Base-by-base conservation (phyloP, 768 basidiomycete genomes). In the Boletus speciosus region DNA sequence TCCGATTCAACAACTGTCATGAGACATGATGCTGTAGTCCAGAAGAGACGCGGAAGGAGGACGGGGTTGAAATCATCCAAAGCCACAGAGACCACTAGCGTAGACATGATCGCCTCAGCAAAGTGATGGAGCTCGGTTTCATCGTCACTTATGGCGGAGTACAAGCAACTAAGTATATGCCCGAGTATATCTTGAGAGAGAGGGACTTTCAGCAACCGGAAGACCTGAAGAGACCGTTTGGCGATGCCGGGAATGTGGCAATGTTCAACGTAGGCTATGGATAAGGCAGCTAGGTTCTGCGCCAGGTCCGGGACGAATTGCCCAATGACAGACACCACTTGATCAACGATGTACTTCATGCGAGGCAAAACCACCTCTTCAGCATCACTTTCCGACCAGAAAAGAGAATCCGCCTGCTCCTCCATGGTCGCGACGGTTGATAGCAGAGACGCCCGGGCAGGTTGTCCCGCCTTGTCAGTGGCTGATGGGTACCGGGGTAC, bases 181-280 rank as follows among this genome's bases (percentile, higher is more conserved):
- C 89, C 88, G 16, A 97, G 77, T 68, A 90, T 86, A 8, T 78
- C 72, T 52, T 85, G 81, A 49, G 82, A 84, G 38, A 92, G 79
- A 27, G 79, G 76, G 0, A 92, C 88, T 65, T 84, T 81, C 21
- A 97, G 74, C 1, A 88, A 82, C 36, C 92, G 85, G 71, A 91
- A 93, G n/a, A 93, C 76, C 67, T 97, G 94, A 55, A 97, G 75
- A 10, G 93, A 95, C 32, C 93, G 81, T 72, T 90, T 91, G 3
- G 95, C 93, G 19, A 85, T 84, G 37, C 85, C 83, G 44, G 92
- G 84, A 56, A 93, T 91, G 15, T 90, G 88, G 63, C 93, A 96
- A 2, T 86, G 78, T 12, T 92, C 93, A 5, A 91, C 88, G 86
- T 95, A 97, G 29, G 77, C 73, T 53, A 97, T 72, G 10, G 90